Conservation (phyloP, 192 early-diverging fungal species). For the Mortierella hygrophila region DNA sequence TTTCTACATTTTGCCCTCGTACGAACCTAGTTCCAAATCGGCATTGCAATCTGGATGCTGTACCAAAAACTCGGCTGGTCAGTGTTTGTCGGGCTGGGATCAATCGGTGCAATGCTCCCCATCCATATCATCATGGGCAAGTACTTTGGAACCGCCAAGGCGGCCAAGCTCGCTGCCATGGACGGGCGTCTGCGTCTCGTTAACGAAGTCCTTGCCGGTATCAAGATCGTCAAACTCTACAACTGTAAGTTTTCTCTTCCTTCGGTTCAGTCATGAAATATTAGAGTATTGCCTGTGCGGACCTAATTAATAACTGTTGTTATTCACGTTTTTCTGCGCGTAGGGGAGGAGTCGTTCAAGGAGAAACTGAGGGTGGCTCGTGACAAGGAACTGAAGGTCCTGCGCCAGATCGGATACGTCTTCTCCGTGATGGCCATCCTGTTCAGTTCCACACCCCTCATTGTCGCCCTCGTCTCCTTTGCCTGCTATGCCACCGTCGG, state of each 20-base stretch:
- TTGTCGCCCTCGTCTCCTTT: slow-evolving; percentile 18
- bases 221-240: slow-evolving; percentile 53
- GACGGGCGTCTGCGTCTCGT: slow-evolving; percentile 33
- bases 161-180: slow-evolving; percentile 32
- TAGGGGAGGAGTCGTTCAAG: slow-evolving; percentile 27
- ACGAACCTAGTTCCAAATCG: slow-evolving; percentile 9
- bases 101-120: slow-evolving; percentile 22
- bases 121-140: slow-evolving; percentile 31
- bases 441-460: not conserved
- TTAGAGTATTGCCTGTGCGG: not conserved
- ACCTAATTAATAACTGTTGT: not conserved
- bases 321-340: not conserved
- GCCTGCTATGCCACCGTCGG: slow-evolving; percentile 14
- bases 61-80: slow-evolving; percentile 42
- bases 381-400: not conserved
- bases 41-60: slow-evolving; percentile 31
- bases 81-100: slow-evolving; percentile 6
- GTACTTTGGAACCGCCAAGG: slow-evolving; percentile 30
- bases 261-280: not conserved
- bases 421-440: slow-evolving; percentile 13
- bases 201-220: slow-evolving; percentile 45
- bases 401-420: not conserved
- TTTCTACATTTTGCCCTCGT: not conserved
- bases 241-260: not conserved
- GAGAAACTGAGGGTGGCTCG: not conserved